A percentile compares a stretch with the other conserved stretches of the same genome.
Evolutionary conservation across 306 rosid genomes (phyloP).

Genomic region (Datisca glomerata): DNA sequence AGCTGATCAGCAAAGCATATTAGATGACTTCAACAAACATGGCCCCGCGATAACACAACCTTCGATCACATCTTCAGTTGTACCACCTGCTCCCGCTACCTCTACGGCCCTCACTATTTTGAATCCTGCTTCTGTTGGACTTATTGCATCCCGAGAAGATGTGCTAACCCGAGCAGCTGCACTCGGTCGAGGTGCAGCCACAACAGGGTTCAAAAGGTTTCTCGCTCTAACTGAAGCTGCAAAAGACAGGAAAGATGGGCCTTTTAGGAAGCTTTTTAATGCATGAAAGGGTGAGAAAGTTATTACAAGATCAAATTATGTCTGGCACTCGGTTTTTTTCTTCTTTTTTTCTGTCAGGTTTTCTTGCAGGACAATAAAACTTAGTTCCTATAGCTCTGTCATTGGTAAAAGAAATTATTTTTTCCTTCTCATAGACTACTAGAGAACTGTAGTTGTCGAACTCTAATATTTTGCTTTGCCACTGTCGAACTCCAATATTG

Average conservation of each 20-base stretch:
- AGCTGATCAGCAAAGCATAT: constrained; percentile 77
- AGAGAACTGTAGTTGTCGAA: too few species aligned
- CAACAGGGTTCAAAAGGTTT: constrained; percentile 94
- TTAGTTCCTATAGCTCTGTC: too few species aligned
- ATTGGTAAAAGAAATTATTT: too few species aligned
- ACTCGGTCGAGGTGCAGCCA: constrained; percentile 97
- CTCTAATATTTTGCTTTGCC: too few species aligned
- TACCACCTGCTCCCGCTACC: constrained; percentile 22
- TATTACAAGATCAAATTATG: too few species aligned
- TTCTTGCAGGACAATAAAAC: too few species aligned
- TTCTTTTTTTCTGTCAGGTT: too few species aligned
- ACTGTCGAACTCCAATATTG: too few species aligned
- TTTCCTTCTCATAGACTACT: too few species aligned
- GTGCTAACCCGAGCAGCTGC: constrained; percentile 96
- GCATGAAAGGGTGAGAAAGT: constrained; percentile 21
- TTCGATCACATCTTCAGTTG: constrained; percentile 35
- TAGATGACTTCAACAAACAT: constrained; percentile 92
- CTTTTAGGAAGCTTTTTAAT: constrained; percentile 89
- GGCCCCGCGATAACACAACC: constrained; percentile 75
- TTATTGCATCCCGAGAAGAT: constrained; percentile 63
- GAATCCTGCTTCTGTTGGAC: constrained; percentile 42
- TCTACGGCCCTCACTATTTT: constrained; percentile 38
- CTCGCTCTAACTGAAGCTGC: constrained; percentile 99
- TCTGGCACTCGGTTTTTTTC: too few species aligned
- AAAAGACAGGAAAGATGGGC: constrained; percentile 91